These are phyloP conservation scores for Coprinellus aureogranulatus DNA, from an alignment of 768 basidiomycete genomes.

Conservation along the genomic window DNA sequence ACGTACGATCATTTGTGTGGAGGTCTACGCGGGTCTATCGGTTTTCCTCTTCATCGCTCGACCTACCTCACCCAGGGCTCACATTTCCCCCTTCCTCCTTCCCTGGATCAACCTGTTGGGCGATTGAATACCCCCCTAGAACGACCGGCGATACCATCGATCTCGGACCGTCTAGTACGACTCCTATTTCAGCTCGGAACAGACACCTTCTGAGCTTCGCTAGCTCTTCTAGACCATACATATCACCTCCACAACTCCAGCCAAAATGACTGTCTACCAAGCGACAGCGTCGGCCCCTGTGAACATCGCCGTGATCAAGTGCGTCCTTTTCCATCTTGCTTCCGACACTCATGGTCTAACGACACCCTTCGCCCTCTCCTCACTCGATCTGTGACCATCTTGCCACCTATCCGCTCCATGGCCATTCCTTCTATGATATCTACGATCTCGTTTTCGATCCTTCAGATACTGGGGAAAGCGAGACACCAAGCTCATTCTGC, in stretches of 20 bases:
- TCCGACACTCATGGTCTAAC: background rate
- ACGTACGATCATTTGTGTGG: background rate
- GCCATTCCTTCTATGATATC: background rate
- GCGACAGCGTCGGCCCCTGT: constrained; percentile 92
- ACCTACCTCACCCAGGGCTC: background rate
- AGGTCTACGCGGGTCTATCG: constrained; percentile 2
- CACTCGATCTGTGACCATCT: background rate
- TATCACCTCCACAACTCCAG: background rate
- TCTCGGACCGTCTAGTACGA: no score
- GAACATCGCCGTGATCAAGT: constrained; percentile 99
- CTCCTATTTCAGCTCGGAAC: no score
- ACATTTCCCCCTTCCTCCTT: background rate
- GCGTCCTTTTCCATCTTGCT: constrained; percentile 10
- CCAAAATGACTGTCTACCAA: constrained; percentile 51
- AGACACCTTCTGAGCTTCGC: no score
- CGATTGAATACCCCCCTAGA: no score
- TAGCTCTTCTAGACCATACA: no score
- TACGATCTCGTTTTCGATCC: background rate
- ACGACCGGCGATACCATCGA: no score
- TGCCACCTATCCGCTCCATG: background rate
- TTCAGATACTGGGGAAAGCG: constrained; percentile 98
- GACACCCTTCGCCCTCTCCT: background rate
- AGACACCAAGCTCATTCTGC: constrained; percentile 90
- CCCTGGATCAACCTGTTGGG: background rate
- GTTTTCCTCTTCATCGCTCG: background rate